These are phyloP conservation scores for Podila epicladia DNA, from an alignment of 192 early-diverging fungal genomes.

Conservation along the genomic window DNA sequence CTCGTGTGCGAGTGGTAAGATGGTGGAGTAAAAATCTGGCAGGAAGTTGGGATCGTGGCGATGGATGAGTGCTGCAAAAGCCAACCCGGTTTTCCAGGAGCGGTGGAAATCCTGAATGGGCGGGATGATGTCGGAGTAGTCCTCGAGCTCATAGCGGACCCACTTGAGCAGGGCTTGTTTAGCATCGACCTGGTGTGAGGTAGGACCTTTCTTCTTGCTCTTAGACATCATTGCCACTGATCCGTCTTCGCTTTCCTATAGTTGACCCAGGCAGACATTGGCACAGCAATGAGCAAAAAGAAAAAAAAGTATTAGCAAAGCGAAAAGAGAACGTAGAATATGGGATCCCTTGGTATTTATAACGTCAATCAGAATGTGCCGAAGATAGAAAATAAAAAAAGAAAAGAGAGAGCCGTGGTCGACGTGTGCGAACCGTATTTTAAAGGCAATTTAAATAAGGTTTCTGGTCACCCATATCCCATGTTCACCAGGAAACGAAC, in stretches of 20 bases:
- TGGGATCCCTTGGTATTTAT: no score
- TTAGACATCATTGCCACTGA: conserved; percentile 3
- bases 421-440: no score
- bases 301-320: no score
- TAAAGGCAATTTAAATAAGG: no score
- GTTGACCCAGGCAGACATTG: background rate
- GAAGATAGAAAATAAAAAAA: background rate
- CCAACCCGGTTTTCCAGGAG: conserved; percentile 61
- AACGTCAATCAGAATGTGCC: no score
- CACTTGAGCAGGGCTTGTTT: conserved; percentile 61
- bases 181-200: conserved; percentile 52
- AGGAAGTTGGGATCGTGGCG: conserved; percentile 53
- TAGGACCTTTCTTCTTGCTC: conserved; percentile 35
- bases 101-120: conserved; percentile 60
- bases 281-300: background rate
- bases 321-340: no score
- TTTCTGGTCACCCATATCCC: no score
- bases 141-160: conserved; percentile 61
- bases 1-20: conserved; percentile 43
- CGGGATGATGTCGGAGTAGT: conserved; percentile 60
- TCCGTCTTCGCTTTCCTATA: conserved; percentile 26
- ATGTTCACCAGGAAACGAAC: no score
- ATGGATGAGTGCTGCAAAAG: conserved; percentile 61
- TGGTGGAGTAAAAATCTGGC: conserved; percentile 52
- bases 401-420: background rate